A percentile compares a stretch with the other conserved stretches of the same genome.
These are phyloP conservation scores for Yamadazyma scolyti DNA, from an alignment of 805 yeast species.

Conservation along the genomic window DNA sequence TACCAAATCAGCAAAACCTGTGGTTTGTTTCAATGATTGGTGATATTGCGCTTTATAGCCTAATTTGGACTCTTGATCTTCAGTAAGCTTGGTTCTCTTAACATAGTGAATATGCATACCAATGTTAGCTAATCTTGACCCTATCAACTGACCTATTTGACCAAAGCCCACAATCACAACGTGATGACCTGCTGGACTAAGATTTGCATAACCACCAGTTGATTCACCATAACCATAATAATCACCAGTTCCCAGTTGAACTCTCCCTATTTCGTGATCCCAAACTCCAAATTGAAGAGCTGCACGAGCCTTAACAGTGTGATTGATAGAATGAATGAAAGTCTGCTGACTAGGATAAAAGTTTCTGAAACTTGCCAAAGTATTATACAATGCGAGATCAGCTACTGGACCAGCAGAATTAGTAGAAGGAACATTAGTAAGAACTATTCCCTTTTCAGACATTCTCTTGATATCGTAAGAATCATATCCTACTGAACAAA, in stretches of 20 bases:
- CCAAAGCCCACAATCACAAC: slow-evolving; percentile 76
- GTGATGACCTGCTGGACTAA: slow-evolving; percentile 54
- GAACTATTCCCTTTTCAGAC: slow-evolving; percentile 39
- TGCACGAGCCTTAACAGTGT: slow-evolving; percentile 46
- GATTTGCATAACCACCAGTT: slow-evolving; percentile 41
- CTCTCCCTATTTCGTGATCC: slow-evolving; percentile 26
- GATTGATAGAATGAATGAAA: slow-evolving; percentile 46
- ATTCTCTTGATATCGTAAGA: slow-evolving; percentile 43
- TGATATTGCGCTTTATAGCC: slow-evolving; percentile 46
- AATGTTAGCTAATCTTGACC: slow-evolving; percentile 48
- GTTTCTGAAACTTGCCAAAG: slow-evolving; percentile 56
- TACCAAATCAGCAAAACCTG: slow-evolving; percentile 50
- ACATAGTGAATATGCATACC: slow-evolving; percentile 66
- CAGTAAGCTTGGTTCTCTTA: slow-evolving; percentile 46
- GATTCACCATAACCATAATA: slow-evolving; percentile 41
- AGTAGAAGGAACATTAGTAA: slow-evolving; percentile 56
- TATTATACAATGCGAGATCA: slow-evolving; percentile 59
- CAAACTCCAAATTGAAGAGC: slow-evolving; percentile 31
- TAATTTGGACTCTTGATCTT: slow-evolving; percentile 27
- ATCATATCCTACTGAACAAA: slow-evolving; percentile 59
- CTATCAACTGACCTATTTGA: slow-evolving; percentile 65
- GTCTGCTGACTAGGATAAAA: slow-evolving; percentile 9
- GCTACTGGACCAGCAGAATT: slow-evolving; percentile 70
- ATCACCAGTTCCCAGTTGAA: slow-evolving; percentile 6
- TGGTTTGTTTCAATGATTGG: slow-evolving; percentile 26